These are phyloP conservation scores for Talaromyces wortmannii DNA, from an alignment of 495 filamentous ascomycete species.

Conservation along the genomic window DNA sequence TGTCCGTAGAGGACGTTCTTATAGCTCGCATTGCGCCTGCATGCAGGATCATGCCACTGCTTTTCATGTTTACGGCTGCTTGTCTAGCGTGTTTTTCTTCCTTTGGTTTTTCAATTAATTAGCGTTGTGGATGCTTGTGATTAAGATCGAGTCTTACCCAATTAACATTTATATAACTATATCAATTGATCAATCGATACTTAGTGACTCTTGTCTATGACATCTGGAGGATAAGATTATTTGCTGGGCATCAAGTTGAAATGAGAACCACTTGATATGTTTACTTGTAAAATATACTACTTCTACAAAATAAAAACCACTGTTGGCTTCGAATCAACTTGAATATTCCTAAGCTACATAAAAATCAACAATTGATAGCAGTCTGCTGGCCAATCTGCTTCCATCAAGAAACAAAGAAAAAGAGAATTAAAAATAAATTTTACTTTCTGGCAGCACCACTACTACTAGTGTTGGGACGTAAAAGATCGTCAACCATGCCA, in stretches of 20 bases:
- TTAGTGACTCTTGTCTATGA: too few relatives aligned
- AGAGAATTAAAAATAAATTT: neutral
- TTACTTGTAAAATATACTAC: too few relatives aligned
- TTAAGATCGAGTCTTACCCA: neutral
- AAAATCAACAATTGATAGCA: too few relatives aligned
- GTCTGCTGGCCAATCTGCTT: too few relatives aligned
- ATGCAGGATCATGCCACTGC: neutral
- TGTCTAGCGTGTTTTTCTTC: neutral
- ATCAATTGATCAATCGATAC: neutral
- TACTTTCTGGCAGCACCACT: constrained; percentile 5
- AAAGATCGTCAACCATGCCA: constrained; percentile 53
- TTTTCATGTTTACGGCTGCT: neutral
- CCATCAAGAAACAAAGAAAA: too few relatives aligned
- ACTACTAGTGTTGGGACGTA: constrained; percentile 12
- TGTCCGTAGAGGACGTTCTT: too few relatives aligned
- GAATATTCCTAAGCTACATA: too few relatives aligned
- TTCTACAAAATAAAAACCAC: too few relatives aligned
- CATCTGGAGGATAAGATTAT: too few relatives aligned
- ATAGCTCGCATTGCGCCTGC: neutral
- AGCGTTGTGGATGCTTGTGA: neutral
- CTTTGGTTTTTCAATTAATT: neutral
- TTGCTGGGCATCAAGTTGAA: too few relatives aligned
- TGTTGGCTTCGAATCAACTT: too few relatives aligned
- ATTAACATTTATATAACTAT: neutral
- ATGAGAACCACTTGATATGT: too few relatives aligned